Percentiles rank a stretch among this genome's conserved stretches.
Evolutionary conservation across 306 rosid genomes (phyloP).

Genomic region (Quercus mongolica): DNA sequence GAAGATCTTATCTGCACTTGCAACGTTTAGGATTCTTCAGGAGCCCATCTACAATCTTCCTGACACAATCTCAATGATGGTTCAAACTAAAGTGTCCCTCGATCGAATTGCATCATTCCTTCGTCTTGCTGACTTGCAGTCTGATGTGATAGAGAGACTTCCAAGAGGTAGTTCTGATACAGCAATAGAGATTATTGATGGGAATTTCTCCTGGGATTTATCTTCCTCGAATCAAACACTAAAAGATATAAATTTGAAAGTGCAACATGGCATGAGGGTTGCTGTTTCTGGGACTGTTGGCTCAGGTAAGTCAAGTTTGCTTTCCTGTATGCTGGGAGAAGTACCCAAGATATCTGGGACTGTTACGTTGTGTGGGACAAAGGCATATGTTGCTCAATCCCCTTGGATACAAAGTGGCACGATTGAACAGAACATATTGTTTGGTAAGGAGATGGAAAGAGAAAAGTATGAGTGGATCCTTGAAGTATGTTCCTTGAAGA

Average conservation of each 20-base stretch:
- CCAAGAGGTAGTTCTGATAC: neutral
- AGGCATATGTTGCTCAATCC: neutral
- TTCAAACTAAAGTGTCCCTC: conserved; percentile 6
- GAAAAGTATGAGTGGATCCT: conserved; percentile 41
- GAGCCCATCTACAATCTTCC: neutral
- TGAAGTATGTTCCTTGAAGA: conserved; percentile 45
- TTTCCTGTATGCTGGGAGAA: neutral
- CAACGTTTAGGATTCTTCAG: conserved; percentile 9
- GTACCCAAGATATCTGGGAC: neutral
- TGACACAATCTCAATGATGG: conserved; percentile 1
- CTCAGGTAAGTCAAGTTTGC: conserved; percentile 17
- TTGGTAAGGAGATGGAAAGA: conserved; percentile 47
- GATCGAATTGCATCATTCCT: conserved; percentile 6
- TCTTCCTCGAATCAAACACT: neutral
- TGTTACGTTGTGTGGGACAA: neutral
- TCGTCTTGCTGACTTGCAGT: neutral
- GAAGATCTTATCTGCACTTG: conserved; percentile 16
- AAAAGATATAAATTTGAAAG: neutral
- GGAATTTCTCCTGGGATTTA: neutral
- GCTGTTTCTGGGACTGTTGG: conserved; percentile 11
- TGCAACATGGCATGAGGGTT: neutral
- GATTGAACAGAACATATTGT: conserved; percentile 15
- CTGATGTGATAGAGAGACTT: neutral
- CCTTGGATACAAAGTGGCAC: conserved; percentile 4
- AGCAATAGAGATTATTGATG: neutral